Base-by-base conservation (phyloP, 1,284 basidiomycete species). In the Leccinum fallax region DNA sequence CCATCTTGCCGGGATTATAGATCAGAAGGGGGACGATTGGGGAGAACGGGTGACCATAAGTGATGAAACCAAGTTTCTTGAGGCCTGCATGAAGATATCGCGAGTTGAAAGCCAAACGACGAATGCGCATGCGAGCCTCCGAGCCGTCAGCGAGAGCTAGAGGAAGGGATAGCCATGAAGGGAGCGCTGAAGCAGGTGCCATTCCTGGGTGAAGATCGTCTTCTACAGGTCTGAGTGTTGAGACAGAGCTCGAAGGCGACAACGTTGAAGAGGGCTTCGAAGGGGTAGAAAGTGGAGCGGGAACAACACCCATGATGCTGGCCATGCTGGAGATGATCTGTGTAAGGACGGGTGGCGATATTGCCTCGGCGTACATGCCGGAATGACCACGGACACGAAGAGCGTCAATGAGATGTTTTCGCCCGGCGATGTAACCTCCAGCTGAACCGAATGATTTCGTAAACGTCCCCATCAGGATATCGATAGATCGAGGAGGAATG, bases 401-500 rank as follows among this genome's bases (percentile, higher is more conserved):
- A 15, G 88, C 83, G 70, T 95, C 89, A 69, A 98, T 90, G 60
- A 97, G 79, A 7, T 79, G 75, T 74, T 94, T 95, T 69, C 79
- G 86, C 6, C 94, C 97, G 4, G 95, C 85, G 67, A 99, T 90
- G 80, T 99, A 98, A 15, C 97, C 97, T 59, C 97, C 97, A 0
- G 96, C 92, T 2, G 97, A 96, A 62, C 97, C 97, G 73, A 99
- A 99, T 0, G 96, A 98, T 78, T 99, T 99, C 43, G 97, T 99
- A 75, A 99, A 97, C 0, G 97, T 99, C 61, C 97, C 97, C 97
- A 99, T 99, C 66, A 98, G 86, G 66, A 99, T 86, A 74, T 99
- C 97, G 63, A 98, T 84, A 38, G 84, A 83, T 10, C 83, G 82
- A 3, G 96, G 95, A 70, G 94, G 82, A 64, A 98, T 80, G 61